A percentile compares a stretch with the other conserved stretches of the same genome.
Conservation (phyloP, 2,329 filamentous ascomycete genomes). For the Shiraia sp. region DNA sequence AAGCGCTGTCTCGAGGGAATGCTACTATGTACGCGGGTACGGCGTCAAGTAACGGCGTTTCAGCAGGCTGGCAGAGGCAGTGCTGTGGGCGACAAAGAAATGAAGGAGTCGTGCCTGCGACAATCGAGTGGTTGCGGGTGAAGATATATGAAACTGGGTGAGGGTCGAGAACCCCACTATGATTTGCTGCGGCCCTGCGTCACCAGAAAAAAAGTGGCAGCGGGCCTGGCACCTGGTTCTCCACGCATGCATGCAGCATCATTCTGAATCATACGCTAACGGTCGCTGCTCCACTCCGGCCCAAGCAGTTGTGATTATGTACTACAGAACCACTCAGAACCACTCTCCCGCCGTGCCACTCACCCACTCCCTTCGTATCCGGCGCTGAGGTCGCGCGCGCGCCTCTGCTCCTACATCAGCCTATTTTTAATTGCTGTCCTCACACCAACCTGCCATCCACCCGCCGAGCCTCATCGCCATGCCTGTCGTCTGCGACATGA, state of each 20-base stretch:
- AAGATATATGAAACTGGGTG: conserved; percentile 18
- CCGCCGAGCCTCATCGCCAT: conserved; percentile 4
- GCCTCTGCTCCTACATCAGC: no score
- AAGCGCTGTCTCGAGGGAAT: conserved; percentile 5
- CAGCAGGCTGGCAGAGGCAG: conserved; percentile 8
- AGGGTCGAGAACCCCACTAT: conserved; percentile 7
- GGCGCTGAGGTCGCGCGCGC: no score
- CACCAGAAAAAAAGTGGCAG: no score
- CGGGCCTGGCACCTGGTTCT: no score
- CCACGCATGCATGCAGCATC: neutral
- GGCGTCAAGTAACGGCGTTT: conserved; percentile 7
- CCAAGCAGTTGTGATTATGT: no score
- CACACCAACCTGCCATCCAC: neutral
- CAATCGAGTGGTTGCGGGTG: conserved; percentile 21
- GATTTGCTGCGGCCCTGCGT: conserved; percentile 10
- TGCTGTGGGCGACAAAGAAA: conserved; percentile 1
- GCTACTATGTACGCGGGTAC: neutral
- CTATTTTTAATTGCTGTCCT: no score
- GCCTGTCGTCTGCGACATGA: no score
- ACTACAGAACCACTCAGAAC: no score
- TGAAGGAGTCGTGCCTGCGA: conserved; percentile 6
- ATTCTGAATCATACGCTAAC: conserved; percentile 1
- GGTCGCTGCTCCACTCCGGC: no score
- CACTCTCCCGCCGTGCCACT: no score
- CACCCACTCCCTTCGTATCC: no score